These are phyloP conservation scores for Colletotrichum sp. DNA, from an alignment of 2,329 filamentous ascomycete genomes.

Conservation along the genomic window DNA sequence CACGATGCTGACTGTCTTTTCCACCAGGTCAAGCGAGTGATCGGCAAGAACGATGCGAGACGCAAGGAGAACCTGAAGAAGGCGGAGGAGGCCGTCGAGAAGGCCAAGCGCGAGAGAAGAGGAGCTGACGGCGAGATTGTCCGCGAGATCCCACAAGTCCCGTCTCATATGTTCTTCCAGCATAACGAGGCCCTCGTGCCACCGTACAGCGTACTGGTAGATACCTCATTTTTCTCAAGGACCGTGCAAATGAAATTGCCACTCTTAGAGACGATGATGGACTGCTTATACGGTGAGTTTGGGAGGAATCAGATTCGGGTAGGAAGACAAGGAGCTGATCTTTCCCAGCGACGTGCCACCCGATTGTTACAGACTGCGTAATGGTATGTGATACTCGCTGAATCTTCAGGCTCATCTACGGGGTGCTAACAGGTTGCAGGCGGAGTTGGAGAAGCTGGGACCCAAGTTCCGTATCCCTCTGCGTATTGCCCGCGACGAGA, in stretches of 20 bases:
- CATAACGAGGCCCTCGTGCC: constrained; percentile 87
- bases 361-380: constrained; percentile 77
- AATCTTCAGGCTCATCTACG: not conserved
- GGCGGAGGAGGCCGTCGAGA: constrained; percentile 58
- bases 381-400: not conserved
- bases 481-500: constrained; percentile 85
- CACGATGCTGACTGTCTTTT: constrained; percentile 15
- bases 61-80: constrained; percentile 82
- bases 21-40: constrained; percentile 75
- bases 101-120: constrained; percentile 62
- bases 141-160: constrained; percentile 66
- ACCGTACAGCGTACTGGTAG: constrained; percentile 80
- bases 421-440: not conserved
- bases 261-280: constrained; percentile 88
- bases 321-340: not conserved
- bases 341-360: constrained; percentile 77
- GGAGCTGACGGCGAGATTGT: constrained; percentile 62
- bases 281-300: constrained; percentile 70
- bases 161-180: constrained; percentile 85
- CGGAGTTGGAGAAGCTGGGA: constrained; percentile 86
- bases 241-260: constrained; percentile 92
- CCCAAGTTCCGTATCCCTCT: constrained; percentile 87
- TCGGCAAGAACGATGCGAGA: constrained; percentile 80
- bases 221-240: constrained; percentile 54
- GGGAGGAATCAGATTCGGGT: too few species aligned